These are phyloP conservation scores for Lithospermum erythrorhizon DNA, from an alignment of 257 asterid genomes.

Conservation along the genomic window DNA sequence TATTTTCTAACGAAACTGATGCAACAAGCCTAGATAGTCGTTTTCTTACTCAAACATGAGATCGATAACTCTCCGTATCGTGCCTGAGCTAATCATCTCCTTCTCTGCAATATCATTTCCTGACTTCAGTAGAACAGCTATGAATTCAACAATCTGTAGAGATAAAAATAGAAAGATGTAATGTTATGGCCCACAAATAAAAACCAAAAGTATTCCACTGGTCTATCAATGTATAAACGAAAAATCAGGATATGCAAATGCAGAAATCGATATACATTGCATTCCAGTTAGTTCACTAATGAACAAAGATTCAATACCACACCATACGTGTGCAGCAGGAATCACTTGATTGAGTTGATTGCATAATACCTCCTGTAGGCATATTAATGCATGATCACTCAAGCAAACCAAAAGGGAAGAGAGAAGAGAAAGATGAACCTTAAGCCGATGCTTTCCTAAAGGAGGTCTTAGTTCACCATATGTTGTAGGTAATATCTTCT, in stretches of 20 bases:
- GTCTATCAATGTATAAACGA: background rate
- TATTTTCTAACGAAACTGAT: background rate
- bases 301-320: background rate
- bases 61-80: constrained; percentile 66
- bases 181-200: background rate
- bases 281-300: background rate
- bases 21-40: background rate
- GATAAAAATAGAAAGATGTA: no score
- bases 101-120: constrained; percentile 76
- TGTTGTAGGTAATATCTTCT: constrained; percentile 58
- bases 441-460: constrained; percentile 88
- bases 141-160: constrained; percentile 73
- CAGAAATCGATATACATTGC: background rate
- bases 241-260: background rate
- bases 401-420: background rate
- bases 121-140: constrained; percentile 73
- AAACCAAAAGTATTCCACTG: background rate
- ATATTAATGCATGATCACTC: background rate
- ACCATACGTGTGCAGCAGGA: background rate
- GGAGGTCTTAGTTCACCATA: constrained; percentile 96
- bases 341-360: background rate
- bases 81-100: constrained; percentile 74
- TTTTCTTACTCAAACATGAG: constrained; percentile 72
- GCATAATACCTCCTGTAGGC: background rate
- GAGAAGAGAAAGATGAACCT: constrained; percentile 34